Base-by-base conservation (phyloP, 768 basidiomycete species). In the Mycena metata region DNA sequence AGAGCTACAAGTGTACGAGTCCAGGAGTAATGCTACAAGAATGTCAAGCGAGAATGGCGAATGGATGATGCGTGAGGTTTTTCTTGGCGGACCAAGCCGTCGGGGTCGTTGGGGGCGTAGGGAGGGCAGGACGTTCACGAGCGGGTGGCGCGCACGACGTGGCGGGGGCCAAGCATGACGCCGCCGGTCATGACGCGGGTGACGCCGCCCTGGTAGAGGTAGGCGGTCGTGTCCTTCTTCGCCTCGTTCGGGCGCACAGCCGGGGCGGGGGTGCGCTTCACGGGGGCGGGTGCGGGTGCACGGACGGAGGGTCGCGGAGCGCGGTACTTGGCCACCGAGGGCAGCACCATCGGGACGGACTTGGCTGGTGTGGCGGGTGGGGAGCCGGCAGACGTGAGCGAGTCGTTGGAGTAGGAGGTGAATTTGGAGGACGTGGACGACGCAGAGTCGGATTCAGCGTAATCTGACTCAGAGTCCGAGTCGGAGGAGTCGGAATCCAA, bases 111-210 rank as follows among this genome's bases (percentile, higher is more conserved):
- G 26, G 30, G 42, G 10, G 24, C n/a, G n/a, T n/a, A 11, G 3
- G 30, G 23, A 26, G 23, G 24, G 49, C n/a, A 24, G 26, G 26
- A 42, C 23, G 33, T 30, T 64, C 50, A 64, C 9, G 64, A 65
- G 47, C 56, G 56, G 19, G 54, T 56, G 21, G 11, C 24, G 51
- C 30, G 61, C 51, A 45, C 45, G 16, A 42, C 54, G 23, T 51
- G 41, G 33, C 65, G 69, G 8, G 65, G n/a, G 58, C 49, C 72
- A 69, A 71, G 72, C 74, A 77, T 73, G 66, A 74, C 69, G 47
- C 70, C 70, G 46, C 70, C 70, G 41, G 70, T 68, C 70, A 71
- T 71, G 55, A 71, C 70, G 59, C 66, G 70, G 3, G 70, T 71
- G 42, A 61, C 66, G 47, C 70, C 70, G 51, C 66, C 69, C 30